These are phyloP conservation scores for Xylariaceae sp. DNA, from an alignment of 2,329 filamentous ascomycete genomes.

Conservation along the genomic window DNA sequence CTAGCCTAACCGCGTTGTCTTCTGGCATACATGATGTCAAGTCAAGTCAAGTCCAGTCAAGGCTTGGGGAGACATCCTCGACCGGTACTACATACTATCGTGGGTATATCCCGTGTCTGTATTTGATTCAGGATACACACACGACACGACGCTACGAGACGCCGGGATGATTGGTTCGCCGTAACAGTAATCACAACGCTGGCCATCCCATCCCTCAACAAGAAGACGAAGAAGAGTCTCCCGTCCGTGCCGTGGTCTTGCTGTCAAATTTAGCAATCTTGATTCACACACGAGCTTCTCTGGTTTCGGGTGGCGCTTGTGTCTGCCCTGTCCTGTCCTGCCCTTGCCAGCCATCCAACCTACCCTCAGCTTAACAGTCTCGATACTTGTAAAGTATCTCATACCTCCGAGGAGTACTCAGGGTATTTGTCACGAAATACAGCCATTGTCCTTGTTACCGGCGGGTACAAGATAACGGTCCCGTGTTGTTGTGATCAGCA, in stretches of 20 bases:
- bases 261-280: conserved; percentile 24
- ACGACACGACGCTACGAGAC: background rate
- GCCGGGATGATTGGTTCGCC: conserved; percentile 3
- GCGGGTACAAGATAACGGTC: conserved; percentile 10
- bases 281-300: conserved; percentile 10
- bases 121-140: conserved; percentile 15
- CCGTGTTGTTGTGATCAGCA: conserved; percentile 8
- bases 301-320: conserved; percentile 8
- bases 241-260: conserved; percentile 12
- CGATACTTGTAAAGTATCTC: too few species aligned
- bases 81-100: background rate
- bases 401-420: background rate
- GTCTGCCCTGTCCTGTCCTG: background rate
- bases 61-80: background rate
- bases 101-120: background rate
- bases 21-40: background rate
- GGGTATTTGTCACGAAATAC: conserved; percentile 16
- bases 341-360: conserved; percentile 7
- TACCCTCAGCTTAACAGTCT: conserved; percentile 12
- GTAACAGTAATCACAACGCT: conserved; percentile 26
- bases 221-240: conserved; percentile 1
- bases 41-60: background rate
- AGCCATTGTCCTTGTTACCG: conserved; percentile 10
- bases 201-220: conserved; percentile 16
- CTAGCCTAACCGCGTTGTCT: background rate